Evolutionary conservation across 768 basidiomycete genomes (phyloP).

Genomic region (Podaxis sp.): DNA sequence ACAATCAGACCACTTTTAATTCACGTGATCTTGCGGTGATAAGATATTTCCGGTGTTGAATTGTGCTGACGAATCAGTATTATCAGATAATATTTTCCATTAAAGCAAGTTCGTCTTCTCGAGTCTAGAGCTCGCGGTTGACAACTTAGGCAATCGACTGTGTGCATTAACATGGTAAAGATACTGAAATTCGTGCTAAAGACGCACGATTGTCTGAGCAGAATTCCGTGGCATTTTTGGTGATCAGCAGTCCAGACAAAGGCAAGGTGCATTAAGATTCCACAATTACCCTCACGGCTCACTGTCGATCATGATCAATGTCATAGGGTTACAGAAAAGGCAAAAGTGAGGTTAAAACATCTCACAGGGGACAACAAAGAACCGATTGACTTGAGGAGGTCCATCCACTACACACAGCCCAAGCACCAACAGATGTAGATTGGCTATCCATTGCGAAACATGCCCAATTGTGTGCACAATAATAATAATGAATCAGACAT

Average conservation of each 20-base stretch:
- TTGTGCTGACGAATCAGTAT: constrained; percentile 7
- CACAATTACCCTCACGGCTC: neutral
- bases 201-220: neutral
- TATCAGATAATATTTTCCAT: neutral
- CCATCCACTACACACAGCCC: too few species aligned
- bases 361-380: neutral
- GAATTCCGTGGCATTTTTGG: neutral
- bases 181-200: neutral
- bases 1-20: constrained; percentile 37
- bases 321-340: neutral
- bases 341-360: neutral
- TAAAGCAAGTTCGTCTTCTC: neutral
- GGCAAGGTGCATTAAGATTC: neutral
- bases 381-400: neutral
- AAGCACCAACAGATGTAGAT: too few species aligned
- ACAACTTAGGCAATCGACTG: too few species aligned
- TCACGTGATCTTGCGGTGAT: constrained; percentile 23
- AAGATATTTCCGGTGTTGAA: constrained; percentile 2
- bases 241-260: neutral
- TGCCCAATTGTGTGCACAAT: too few species aligned
- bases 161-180: neutral
- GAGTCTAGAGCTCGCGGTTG: too few species aligned
- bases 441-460: too few species aligned
- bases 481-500: too few species aligned
- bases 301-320: neutral